Evolutionary conservation across 495 filamentous ascomycete species (phyloP), one percentile per base, ranked within the genome.

Genomic region (Penicillium cataractarum): DNA sequence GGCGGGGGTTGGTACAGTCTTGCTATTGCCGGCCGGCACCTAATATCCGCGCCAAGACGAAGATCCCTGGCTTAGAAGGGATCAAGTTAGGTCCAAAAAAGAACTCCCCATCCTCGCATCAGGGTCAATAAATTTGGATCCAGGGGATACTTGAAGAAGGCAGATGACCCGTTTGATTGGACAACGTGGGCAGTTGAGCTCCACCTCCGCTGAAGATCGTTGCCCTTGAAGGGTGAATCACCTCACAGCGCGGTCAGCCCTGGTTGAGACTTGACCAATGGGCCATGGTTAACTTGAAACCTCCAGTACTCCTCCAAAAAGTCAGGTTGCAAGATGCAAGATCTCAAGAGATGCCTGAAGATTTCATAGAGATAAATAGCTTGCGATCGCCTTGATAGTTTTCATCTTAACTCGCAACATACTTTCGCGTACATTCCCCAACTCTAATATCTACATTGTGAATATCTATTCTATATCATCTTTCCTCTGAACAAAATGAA

Each of bases 241-340:
- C 50, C 59, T 62, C 62, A 68, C 58, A 62, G 39, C 40, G 37
- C 29, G 32, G 55, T 55, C 24, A 55, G 61, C 58, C 55, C 54
- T 55, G 51, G 21, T 50, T 60, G 65, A 67, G 58, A 67, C 65
- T 61, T 61, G 65, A 62, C 65, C 55, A 68, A 65, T 68, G 52
- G 60, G 54, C 51, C 60, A 63, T 35, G 42, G 21, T 56, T 39
- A 24, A 26, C 29, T 4, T 60, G 55, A 63, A 57, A 54, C 64
- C 49, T 53, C 39, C 31, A 35, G 40, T 15, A 31, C 2, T 22
- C 32, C n/a, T n/a, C 24, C 19, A 21, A 44, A 58, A 53, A 27
- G 29, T 42, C 31, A 40, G 17, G 27, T 27, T 31, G 40, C 21
- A 24, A 39, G 44, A 39, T 52, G 50, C 24, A 39, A 39, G 52